Conservation (phyloP, 805 yeast genomes). For the Barnettozyma vustinii region DNA sequence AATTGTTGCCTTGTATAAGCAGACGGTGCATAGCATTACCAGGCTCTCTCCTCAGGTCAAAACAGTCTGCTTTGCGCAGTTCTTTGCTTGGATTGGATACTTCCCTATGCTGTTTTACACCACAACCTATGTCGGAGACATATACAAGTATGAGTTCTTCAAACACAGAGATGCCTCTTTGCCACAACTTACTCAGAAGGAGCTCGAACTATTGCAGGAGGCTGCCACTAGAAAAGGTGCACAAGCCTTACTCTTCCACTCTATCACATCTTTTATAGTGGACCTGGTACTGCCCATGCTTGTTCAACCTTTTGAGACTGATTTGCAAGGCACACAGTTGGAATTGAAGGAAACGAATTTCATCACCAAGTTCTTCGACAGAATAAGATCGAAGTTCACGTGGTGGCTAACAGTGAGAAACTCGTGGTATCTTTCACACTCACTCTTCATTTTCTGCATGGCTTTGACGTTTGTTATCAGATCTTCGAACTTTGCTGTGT, state of each 20-base stretch:
- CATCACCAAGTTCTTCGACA: slow-evolving; percentile 8
- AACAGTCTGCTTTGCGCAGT: slow-evolving; percentile 49
- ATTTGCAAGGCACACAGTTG: slow-evolving; percentile 7
- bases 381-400: slow-evolving; percentile 9
- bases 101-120: slow-evolving; percentile 62
- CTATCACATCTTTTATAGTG: slow-evolving; percentile 39
- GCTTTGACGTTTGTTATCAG: slow-evolving; percentile 40
- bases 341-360: slow-evolving; percentile 8
- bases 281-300: slow-evolving; percentile 42
- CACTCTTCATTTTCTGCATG: slow-evolving; percentile 44
- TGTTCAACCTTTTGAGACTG: slow-evolving; percentile 28
- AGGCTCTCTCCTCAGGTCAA: slow-evolving; percentile 46
- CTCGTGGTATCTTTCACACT: slow-evolving; percentile 48
- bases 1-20: slow-evolving; percentile 24
- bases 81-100: slow-evolving; percentile 66
- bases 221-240: slow-evolving; percentile 48
- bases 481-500: slow-evolving; percentile 38
- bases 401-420: slow-evolving; percentile 31
- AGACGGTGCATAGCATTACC: slow-evolving; percentile 31
- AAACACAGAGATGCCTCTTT: slow-evolving; percentile 29
- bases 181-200: slow-evolving; percentile 32
- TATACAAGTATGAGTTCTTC: slow-evolving; percentile 38
- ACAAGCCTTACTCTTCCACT: slow-evolving; percentile 43
- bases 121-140: slow-evolving; percentile 59
- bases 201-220: slow-evolving; percentile 35